These are phyloP conservation scores for Rauvolfia tetraphylla DNA, from an alignment of 257 asterid genomes.

Conservation along the genomic window DNA sequence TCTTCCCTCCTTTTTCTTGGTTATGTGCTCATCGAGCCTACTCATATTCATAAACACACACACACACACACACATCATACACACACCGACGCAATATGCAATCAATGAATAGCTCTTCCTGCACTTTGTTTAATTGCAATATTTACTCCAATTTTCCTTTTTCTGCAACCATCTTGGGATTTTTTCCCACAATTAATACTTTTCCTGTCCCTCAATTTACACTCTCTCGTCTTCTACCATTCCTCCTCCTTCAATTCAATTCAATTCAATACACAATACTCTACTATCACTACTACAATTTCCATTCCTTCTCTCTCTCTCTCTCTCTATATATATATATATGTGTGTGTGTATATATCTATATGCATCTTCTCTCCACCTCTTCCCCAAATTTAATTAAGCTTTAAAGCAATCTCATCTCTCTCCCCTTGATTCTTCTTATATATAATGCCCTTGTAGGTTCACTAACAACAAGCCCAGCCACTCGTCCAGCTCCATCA, in stretches of 20 bases:
- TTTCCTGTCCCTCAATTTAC: slow-evolving; percentile 37
- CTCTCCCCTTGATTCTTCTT: slow-evolving; percentile 20
- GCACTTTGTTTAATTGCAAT: slow-evolving; percentile 59
- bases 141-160: slow-evolving; percentile 56
- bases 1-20: neutral
- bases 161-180: slow-evolving; percentile 55
- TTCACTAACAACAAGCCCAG: slow-evolving; percentile 20
- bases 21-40: neutral
- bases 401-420: slow-evolving; percentile 29
- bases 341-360: too few relatives aligned
- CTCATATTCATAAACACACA: slow-evolving; percentile 14
- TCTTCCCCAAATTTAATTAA: slow-evolving; percentile 33
- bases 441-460: slow-evolving; percentile 33
- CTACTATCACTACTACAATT: too few relatives aligned
- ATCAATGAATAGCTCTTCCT: slow-evolving; percentile 51
- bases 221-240: slow-evolving; percentile 32
- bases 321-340: neutral
- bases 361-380: slow-evolving; percentile 12
- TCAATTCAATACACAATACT: slow-evolving; percentile 15
- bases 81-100: slow-evolving; percentile 44
- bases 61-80: slow-evolving; percentile 6
- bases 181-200: slow-evolving; percentile 53
- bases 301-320: slow-evolving; percentile 4
- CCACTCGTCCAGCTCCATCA: neutral
- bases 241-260: slow-evolving; percentile 23